Conservation (phyloP, 192 early-diverging fungal species). For the Entomortierella beljakovae region DNA sequence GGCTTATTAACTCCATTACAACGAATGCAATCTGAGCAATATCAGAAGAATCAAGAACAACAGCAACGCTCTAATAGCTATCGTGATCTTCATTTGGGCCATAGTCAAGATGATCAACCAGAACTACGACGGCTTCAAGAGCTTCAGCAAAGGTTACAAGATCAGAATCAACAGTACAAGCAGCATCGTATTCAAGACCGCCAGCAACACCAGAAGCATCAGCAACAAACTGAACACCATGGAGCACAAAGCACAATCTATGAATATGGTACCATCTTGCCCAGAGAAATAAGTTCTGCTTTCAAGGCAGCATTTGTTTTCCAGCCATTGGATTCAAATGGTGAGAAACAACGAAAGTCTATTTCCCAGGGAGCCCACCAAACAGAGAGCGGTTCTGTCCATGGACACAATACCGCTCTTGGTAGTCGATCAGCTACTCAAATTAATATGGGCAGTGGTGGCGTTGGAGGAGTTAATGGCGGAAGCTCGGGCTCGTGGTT, state of each 20-base stretch:
- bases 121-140: not conserved
- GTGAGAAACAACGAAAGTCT: no score
- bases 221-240: not conserved
- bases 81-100: slow-evolving; percentile 25
- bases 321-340: not conserved
- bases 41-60: slow-evolving; percentile 9
- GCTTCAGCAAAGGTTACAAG: not conserved
- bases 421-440: no score
- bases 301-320: not conserved
- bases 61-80: slow-evolving; percentile 29
- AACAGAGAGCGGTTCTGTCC: not conserved
- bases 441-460: not conserved
- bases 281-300: not conserved
- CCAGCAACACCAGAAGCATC: not conserved
- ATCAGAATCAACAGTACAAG: not conserved
- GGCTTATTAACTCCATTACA: not conserved
- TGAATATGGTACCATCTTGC: not conserved
- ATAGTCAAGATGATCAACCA: slow-evolving; percentile 14
- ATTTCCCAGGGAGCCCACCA: no score
- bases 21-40: not conserved
- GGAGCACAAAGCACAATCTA: not conserved
- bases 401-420: not conserved
- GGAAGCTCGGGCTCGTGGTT: slow-evolving; percentile 1
- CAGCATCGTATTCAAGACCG: not conserved
- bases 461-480: not conserved